Base-by-base conservation (phyloP, 2,329 filamentous ascomycete genomes). In the Calonectria pseudoturangicola region DNA sequence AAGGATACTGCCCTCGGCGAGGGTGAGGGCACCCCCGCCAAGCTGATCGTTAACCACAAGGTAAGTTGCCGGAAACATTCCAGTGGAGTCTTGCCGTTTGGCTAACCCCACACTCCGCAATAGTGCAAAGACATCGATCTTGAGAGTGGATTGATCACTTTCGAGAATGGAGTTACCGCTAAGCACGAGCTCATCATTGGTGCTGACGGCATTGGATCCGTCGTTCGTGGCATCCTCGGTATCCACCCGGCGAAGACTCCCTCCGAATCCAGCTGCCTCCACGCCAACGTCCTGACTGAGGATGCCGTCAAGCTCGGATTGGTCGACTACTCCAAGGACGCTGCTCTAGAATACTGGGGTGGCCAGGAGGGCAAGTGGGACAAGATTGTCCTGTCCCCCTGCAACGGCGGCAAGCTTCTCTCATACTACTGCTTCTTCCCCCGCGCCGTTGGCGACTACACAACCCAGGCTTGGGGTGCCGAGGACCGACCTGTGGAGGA, bases 401-500 rank as follows among this genome's bases (percentile, higher is more conserved):
- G 92, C 84, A 92, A 93, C 78, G 89, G 88, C 27, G 92, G 92
- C 66, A 89, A 89, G 73, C 84, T 93, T 3, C 85, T 93, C 3
- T 93, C 91, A 0, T 94, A 92, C 84, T 94, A 94, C 83, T 93
- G 92, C 83, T 93, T 93, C 86, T 93, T 93, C 82, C 89, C 91
- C 0, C 86, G 82, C 6, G 82, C 78, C 7, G 83, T 77, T 18
- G 79, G 79, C 0, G 79, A 93, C 79, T 93, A 91, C 79, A 86
- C 87, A 3, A 89, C 84, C 51, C 91, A 93, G 66, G 87, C 86
- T 12, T 93, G 92, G 91, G 90, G 88, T 0, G 84, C 84, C 0
- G 88, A 89, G 30, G 86, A 86, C 8, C 80, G 83, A 2, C 87
- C 89, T 0, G 85, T 90, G 0, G 89, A 91, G 68, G 90, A 93